Evolutionary conservation across 805 yeast species (phyloP).

Genomic region (Metschnikowia baotianmanensis): DNA sequence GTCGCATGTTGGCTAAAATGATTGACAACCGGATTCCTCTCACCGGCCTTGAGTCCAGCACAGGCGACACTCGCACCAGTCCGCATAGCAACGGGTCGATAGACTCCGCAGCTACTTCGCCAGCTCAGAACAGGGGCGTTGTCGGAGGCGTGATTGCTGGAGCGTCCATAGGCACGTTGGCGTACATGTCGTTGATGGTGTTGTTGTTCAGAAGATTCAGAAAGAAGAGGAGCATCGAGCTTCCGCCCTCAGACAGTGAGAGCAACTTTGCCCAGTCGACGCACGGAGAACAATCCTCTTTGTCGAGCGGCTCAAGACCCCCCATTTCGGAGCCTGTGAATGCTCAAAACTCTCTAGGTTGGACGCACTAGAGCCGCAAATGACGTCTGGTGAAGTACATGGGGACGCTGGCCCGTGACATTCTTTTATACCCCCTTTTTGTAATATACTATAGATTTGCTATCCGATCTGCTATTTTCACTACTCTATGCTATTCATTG

Average conservation of each 20-base stretch:
- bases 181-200: conserved; percentile 61
- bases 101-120: conserved; percentile 21
- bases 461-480: background rate
- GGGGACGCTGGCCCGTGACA: background rate
- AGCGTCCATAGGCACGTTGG: conserved; percentile 70
- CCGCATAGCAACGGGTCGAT: conserved; percentile 34
- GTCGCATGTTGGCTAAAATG: conserved; percentile 61
- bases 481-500: no score
- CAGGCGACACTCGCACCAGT: conserved; percentile 5
- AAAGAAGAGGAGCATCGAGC: conserved; percentile 36
- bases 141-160: conserved; percentile 83
- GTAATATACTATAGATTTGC: background rate
- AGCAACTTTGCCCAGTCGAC: conserved; percentile 27
- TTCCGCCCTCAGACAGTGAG: conserved; percentile 42
- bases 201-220: conserved; percentile 52
- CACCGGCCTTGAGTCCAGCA: conserved; percentile 37
- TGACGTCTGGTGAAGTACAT: background rate
- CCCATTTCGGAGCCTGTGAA: conserved; percentile 67
- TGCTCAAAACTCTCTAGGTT: conserved; percentile 69
- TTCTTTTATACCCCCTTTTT: conserved; percentile 7
- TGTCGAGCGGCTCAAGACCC: conserved; percentile 34
- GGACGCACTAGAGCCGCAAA: conserved; percentile 33
- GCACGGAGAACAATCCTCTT: conserved; percentile 12
- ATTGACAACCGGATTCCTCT: conserved; percentile 72
- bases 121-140: conserved; percentile 31